These are phyloP conservation scores for Hypoxylon lienhwacheense DNA, from an alignment of 495 filamentous ascomycete genomes.

Conservation along the genomic window DNA sequence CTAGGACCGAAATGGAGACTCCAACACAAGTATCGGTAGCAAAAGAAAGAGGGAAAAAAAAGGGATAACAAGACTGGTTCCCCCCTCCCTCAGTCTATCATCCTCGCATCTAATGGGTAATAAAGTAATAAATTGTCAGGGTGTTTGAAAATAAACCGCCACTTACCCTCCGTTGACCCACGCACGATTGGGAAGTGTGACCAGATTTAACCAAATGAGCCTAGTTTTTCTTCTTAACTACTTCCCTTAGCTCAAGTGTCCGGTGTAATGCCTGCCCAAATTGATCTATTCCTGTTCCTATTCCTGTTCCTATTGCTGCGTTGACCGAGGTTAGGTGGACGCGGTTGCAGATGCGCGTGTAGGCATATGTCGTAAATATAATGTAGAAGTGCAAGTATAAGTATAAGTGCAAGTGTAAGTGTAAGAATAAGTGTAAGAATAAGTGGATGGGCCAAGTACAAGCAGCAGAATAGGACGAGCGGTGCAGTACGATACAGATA, in stretches of 20 bases:
- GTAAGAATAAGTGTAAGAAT: too few species aligned
- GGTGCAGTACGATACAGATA: slow-evolving; percentile 25
- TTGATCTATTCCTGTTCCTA: neutral
- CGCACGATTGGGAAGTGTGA: slow-evolving; percentile 23
- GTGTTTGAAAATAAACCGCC: slow-evolving; percentile 21
- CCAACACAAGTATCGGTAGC: too few species aligned
- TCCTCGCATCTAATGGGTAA: slow-evolving; percentile 13
- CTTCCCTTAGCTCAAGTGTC: neutral
- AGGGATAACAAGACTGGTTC: too few species aligned
- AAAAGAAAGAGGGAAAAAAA: neutral
- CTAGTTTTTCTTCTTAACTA: slow-evolving; percentile 5
- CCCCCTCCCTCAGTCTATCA: slow-evolving; percentile 16
- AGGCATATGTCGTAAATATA: too few species aligned
- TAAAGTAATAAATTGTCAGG: slow-evolving; percentile 36
- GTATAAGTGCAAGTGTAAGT: too few species aligned
- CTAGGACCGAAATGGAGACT: too few species aligned
- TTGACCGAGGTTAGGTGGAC: slow-evolving; percentile 15
- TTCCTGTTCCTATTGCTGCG: slow-evolving; percentile 14
- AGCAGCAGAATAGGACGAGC: too few species aligned
- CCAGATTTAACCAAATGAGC: slow-evolving; percentile 13
- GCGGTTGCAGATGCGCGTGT: slow-evolving; percentile 13
- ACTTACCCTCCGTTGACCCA: slow-evolving; percentile 28
- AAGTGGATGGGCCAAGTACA: slow-evolving; percentile 16
- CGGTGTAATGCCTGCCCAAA: slow-evolving; percentile 14
- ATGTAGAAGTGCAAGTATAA: too few species aligned